These are phyloP conservation scores for Sporothrix pallida DNA, from an alignment of 2,329 filamentous ascomycete genomes.

Conservation along the genomic window DNA sequence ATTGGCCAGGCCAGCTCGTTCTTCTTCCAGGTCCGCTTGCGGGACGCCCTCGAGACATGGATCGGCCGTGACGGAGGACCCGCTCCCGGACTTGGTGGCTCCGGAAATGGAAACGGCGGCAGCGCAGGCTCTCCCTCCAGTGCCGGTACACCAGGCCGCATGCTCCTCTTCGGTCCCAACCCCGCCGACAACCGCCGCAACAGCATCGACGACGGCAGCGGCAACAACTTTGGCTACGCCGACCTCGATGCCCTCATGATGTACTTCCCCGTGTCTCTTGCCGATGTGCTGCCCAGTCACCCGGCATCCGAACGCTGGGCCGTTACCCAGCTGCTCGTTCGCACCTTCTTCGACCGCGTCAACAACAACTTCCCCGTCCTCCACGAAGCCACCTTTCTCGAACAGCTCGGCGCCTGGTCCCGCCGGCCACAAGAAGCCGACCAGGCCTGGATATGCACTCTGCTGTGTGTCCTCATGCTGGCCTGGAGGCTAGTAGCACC, in stretches of 20 bases:
- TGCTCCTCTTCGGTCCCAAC: slow-evolving; percentile 50
- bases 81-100: not conserved
- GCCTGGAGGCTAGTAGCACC: slow-evolving; percentile 42
- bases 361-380: slow-evolving; percentile 52
- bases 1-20: slow-evolving; percentile 52
- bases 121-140: slow-evolving; percentile 39
- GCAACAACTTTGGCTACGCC: not conserved
- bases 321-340: not conserved
- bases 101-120: slow-evolving; percentile 36
- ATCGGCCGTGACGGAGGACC: slow-evolving; percentile 11
- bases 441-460: slow-evolving; percentile 50
- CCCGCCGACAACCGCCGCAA: slow-evolving; percentile 41
- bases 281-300: slow-evolving; percentile 16
- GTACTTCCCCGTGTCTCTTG: not conserved
- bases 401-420: slow-evolving; percentile 48
- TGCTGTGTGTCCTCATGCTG: slow-evolving; percentile 51
- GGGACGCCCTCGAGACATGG: slow-evolving; percentile 41
- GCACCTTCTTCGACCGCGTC: slow-evolving; percentile 50
- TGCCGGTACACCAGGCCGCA: slow-evolving; percentile 40
- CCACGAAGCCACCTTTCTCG: slow-evolving; percentile 51
- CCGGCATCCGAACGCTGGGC: not conserved
- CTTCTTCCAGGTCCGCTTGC: slow-evolving; percentile 50
- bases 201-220: not conserved
- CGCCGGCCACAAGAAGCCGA: slow-evolving; percentile 41
- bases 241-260: not conserved